Evolutionary conservation across 139 green algal genomes (phyloP).

Genomic region (Picochlorum sp.): DNA sequence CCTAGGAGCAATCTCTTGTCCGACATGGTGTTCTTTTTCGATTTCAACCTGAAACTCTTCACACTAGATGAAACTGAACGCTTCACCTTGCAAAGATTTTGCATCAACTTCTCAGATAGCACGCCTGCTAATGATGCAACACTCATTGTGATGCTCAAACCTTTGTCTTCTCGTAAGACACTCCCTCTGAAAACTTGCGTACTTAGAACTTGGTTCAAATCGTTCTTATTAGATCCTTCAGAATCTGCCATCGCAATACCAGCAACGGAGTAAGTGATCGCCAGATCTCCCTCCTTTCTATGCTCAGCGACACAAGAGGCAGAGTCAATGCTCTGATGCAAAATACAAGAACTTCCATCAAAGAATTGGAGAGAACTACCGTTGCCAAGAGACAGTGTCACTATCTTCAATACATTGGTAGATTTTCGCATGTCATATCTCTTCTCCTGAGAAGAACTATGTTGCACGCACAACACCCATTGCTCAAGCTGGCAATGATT

Average conservation of each 20-base stretch:
- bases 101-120: no score
- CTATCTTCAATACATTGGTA: conserved; percentile 1
- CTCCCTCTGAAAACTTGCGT: no score
- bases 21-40: no score
- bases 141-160: no score
- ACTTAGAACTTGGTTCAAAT: no score
- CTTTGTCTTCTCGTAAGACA: no score
- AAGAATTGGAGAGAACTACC: conserved; percentile 26
- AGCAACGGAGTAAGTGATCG: neutral
- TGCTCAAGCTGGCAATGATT: neutral
- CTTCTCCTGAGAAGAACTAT: neutral
- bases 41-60: no score
- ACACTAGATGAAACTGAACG: no score
- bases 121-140: no score
- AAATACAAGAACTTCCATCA: conserved; percentile 12
- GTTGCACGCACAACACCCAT: neutral
- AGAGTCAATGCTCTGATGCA: conserved; percentile 15
- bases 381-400: conserved; percentile 15
- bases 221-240: neutral
- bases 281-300: conserved; percentile 2
- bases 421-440: neutral
- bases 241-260: conserved; percentile 3
- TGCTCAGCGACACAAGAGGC: neutral
- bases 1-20: no score
- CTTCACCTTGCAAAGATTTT: no score